phyloP scores from a whole-genome alignment of 2,329 filamentous ascomycete genomes.

The Ceratocystis ficicola region DNA sequence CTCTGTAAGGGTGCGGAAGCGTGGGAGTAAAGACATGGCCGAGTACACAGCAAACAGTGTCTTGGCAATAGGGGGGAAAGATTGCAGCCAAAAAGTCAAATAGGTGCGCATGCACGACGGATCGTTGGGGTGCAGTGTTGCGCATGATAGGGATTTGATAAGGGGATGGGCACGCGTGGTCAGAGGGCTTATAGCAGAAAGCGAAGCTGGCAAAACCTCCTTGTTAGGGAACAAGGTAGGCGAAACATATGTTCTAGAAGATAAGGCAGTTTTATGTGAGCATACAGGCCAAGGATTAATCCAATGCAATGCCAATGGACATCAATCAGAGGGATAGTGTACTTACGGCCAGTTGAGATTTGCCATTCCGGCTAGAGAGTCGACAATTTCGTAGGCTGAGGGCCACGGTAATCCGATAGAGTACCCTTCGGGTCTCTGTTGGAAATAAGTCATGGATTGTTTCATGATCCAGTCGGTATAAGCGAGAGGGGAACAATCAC shows the following conservation, averaged over 20 bases:
- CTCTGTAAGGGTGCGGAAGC: conserved; percentile 55
- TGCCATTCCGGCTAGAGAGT: conserved; percentile 71
- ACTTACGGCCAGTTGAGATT: conserved; percentile 70
- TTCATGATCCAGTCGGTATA: conserved; percentile 48
- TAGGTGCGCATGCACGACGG: conserved; percentile 82
- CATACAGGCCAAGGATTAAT: conserved; percentile 22
- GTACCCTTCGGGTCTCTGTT: conserved; percentile 55
- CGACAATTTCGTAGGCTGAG: conserved; percentile 58
- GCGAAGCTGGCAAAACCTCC: conserved; percentile 50
- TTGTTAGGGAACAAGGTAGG: conserved; percentile 74
- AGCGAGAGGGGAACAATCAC: conserved; percentile 53
- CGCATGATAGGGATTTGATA: conserved; percentile 75
- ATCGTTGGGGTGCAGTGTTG: conserved; percentile 73
- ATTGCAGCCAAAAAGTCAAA: conserved; percentile 72
- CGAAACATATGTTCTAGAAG: conserved; percentile 56
- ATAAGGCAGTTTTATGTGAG: conserved; percentile 17
- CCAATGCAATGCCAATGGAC: background rate
- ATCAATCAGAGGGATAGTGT: background rate
- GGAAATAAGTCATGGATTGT: conserved; percentile 68
- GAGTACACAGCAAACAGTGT: conserved; percentile 67
- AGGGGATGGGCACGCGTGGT: conserved; percentile 76
- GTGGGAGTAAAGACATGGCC: conserved; percentile 53
- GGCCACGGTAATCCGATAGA: conserved; percentile 62
- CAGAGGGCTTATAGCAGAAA: conserved; percentile 61
- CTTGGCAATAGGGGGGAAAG: conserved; percentile 66